These are phyloP conservation scores for Avicennia marina DNA, from an alignment of 257 asterid species.

Conservation along the genomic window DNA sequence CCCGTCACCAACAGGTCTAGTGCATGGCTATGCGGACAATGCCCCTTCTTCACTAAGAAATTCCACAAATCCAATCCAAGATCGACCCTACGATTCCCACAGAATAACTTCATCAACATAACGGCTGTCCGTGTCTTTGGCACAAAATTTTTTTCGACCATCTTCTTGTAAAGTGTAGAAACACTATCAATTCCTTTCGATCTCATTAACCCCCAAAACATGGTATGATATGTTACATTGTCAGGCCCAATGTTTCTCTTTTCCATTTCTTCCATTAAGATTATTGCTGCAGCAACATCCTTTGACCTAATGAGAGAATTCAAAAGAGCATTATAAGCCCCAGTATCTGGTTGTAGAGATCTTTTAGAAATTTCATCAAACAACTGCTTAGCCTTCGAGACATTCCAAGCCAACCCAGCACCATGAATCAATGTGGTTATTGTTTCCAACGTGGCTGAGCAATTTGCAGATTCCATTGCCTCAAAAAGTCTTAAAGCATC, in stretches of 20 bases:
- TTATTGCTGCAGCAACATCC: slow-evolving; percentile 54
- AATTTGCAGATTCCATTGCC: slow-evolving; percentile 61
- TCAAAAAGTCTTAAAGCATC: slow-evolving; percentile 75
- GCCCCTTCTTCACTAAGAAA: slow-evolving; percentile 66
- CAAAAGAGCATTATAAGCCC: slow-evolving; percentile 75
- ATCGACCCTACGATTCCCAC: slow-evolving; percentile 54
- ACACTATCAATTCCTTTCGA: slow-evolving; percentile 48
- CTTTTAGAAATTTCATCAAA: slow-evolving; percentile 48
- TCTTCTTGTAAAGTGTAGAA: slow-evolving; percentile 44
- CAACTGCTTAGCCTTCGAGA: slow-evolving; percentile 54
- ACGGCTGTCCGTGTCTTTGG: slow-evolving; percentile 69
- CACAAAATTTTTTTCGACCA: slow-evolving; percentile 51
- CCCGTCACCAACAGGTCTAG: slow-evolving; percentile 75
- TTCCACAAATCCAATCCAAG: slow-evolving; percentile 72
- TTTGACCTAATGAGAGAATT: slow-evolving; percentile 55
- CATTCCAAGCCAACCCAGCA: slow-evolving; percentile 76
- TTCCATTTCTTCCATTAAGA: slow-evolving; percentile 68
- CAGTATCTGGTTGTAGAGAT: slow-evolving; percentile 47
- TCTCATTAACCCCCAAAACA: slow-evolving; percentile 70
- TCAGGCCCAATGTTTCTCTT: slow-evolving; percentile 45
- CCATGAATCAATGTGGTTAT: slow-evolving; percentile 86
- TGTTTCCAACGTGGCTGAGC: slow-evolving; percentile 59
- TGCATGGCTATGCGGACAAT: slow-evolving; percentile 80
- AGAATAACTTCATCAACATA: slow-evolving; percentile 73
- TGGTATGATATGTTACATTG: slow-evolving; percentile 64